Percentiles rank a stretch among this genome's conserved stretches.
phyloP scores from a whole-genome alignment of 345 rosid species.

The Clarkia xantiana region DNA sequence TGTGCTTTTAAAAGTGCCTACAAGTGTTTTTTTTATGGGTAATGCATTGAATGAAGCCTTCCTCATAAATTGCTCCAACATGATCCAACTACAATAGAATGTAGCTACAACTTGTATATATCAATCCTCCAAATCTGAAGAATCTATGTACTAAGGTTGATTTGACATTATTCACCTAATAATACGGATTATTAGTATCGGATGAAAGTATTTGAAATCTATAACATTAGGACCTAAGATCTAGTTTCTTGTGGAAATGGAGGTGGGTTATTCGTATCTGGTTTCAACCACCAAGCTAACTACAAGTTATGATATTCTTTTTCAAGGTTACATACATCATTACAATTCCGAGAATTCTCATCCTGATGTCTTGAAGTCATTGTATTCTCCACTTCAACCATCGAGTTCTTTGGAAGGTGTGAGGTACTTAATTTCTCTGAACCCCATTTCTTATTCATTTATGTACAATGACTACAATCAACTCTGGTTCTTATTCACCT shows the following conservation, averaged over 20 bases:
- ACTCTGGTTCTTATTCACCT: not conserved
- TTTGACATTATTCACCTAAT: too few species aligned
- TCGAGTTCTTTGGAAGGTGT: slow-evolving; percentile 85
- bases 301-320: slow-evolving; percentile 8
- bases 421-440: slow-evolving; percentile 30
- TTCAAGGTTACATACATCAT: slow-evolving; percentile 68
- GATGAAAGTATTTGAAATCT: too few species aligned
- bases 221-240: too few species aligned
- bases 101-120: too few species aligned
- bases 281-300: too few species aligned
- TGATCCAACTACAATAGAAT: too few species aligned
- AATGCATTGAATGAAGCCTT: not conserved
- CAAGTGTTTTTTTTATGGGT: not conserved
- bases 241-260: too few species aligned
- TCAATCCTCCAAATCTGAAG: too few species aligned
- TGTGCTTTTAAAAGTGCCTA: not conserved
- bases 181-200: too few species aligned
- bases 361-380: slow-evolving; percentile 85
- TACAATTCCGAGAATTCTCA: slow-evolving; percentile 75
- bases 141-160: too few species aligned
- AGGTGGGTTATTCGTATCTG: too few species aligned
- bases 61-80: too few species aligned
- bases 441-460: not conserved
- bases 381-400: slow-evolving; percentile 92
- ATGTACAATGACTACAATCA: not conserved